Percentiles rank a stretch among this genome's conserved stretches.
Conservation (phyloP, 345 rosid genomes). For the Rhodomyrtus tomentosa region DNA sequence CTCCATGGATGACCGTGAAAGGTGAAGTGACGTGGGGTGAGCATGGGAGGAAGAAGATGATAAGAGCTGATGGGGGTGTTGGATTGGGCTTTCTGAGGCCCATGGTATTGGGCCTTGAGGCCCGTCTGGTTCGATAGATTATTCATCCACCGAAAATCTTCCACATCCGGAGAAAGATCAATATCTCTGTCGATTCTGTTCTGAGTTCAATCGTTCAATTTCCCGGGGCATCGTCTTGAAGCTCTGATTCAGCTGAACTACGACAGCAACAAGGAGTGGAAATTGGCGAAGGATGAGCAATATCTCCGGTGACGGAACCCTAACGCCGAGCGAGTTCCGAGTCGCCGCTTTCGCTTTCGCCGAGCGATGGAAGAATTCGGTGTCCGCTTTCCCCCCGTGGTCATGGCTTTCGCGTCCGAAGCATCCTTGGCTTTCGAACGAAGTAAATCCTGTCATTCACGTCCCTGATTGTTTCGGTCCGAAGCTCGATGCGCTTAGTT, state of each 20-base stretch:
- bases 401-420: slow-evolving; percentile 37
- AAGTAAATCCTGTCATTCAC: neutral
- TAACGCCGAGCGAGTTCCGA: slow-evolving; percentile 32
- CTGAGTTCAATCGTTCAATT: no score
- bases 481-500: neutral
- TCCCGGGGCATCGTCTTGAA: no score
- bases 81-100: neutral
- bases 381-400: slow-evolving; percentile 41
- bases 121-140: neutral
- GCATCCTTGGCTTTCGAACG: slow-evolving; percentile 14
- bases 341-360: slow-evolving; percentile 35
- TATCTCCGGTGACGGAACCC: slow-evolving; percentile 35
- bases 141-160: no score
- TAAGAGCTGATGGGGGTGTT: neutral
- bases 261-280: rapidly evolving
- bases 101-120: neutral
- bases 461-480: neutral
- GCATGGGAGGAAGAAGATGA: slow-evolving; percentile 1
- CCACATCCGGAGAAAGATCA: no score
- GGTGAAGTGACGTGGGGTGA: neutral
- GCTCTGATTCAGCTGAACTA: neutral
- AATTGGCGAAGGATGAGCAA: neutral
- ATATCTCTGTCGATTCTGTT: no score
- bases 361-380: slow-evolving; percentile 36
- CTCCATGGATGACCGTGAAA: slow-evolving; percentile 16